These are phyloP conservation scores for Nepenthes alata DNA, from an alignment of 179 eudicot genomes.

Conservation along the genomic window DNA sequence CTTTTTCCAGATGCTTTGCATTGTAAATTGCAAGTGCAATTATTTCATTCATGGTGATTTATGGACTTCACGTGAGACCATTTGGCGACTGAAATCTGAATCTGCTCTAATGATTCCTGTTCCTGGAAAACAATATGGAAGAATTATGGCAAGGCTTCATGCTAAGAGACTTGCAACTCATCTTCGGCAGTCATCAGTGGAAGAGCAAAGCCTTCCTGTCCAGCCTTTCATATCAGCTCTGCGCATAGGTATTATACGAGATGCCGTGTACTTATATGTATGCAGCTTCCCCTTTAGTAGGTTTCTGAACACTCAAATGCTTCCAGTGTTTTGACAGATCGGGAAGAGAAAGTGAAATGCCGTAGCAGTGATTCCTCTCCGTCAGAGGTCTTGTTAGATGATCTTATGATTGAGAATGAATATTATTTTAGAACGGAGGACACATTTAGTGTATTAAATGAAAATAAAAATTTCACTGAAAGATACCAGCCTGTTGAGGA, in stretches of 20 bases:
- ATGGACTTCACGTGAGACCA: slow-evolving; percentile 33
- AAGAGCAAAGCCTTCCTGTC: slow-evolving; percentile 20
- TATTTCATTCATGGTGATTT: slow-evolving; percentile 34
- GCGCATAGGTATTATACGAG: slow-evolving; percentile 40
- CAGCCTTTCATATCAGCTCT: slow-evolving; percentile 25
- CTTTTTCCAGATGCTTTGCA: slow-evolving; percentile 28
- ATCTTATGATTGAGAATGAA: slow-evolving; percentile 22
- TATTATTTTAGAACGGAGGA: slow-evolving; percentile 13
- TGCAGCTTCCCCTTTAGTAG: slow-evolving; percentile 14
- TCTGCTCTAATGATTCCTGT: slow-evolving; percentile 19
- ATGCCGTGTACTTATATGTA: slow-evolving; percentile 2
- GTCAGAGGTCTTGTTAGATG: slow-evolving; percentile 26
- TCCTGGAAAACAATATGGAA: slow-evolving; percentile 30
- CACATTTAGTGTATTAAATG: slow-evolving; percentile 10
- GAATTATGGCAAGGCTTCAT: slow-evolving; percentile 17
- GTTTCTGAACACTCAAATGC: slow-evolving; percentile 81
- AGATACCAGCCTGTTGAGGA: slow-evolving; percentile 26
- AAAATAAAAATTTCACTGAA: slow-evolving; percentile 8
- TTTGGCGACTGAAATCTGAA: slow-evolving; percentile 31
- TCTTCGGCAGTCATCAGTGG: slow-evolving; percentile 22
- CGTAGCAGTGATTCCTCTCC: slow-evolving; percentile 20
- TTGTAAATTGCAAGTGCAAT: slow-evolving; percentile 22
- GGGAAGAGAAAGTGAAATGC: slow-evolving; percentile 25
- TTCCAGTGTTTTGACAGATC: slow-evolving; percentile 86
- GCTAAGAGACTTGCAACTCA: slow-evolving; percentile 21